A percentile compares a stretch with the other conserved stretches of the same genome.
Evolutionary conservation across 169 alveolate species (phyloP).

Genomic region (Plasmodium sp.): DNA sequence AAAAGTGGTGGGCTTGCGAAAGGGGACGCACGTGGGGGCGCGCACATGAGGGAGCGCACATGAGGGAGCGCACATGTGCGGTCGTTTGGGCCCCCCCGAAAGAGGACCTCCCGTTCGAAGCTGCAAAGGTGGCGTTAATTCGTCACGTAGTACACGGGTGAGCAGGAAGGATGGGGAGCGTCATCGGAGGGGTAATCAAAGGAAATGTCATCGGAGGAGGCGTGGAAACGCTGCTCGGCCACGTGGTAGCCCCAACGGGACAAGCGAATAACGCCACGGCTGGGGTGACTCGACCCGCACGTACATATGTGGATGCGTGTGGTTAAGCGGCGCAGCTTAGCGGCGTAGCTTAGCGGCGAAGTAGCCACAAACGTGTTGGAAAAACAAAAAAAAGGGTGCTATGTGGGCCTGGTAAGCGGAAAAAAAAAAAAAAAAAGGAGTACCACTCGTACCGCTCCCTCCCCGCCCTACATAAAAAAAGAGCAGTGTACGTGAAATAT

Average conservation of each 20-base stretch:
- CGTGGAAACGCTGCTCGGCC: not conserved
- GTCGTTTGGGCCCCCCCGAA: not conserved
- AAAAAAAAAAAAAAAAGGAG: not conserved
- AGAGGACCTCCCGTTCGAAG: not conserved
- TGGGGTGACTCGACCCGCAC: not conserved
- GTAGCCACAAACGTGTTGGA: not conserved
- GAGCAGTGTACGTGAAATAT: not conserved
- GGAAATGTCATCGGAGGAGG: not conserved
- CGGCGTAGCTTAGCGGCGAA: too few relatives aligned
- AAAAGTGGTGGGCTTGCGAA: not conserved
- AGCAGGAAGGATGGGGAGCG: not conserved
- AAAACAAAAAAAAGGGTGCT: too few relatives aligned
- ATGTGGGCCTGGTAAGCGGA: too few relatives aligned
- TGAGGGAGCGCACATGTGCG: not conserved
- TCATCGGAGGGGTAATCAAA: too few relatives aligned
- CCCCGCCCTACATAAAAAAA: not conserved
- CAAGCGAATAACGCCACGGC: not conserved
- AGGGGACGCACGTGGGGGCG: not conserved
- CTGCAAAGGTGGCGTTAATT: not conserved
- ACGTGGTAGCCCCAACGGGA: not conserved
- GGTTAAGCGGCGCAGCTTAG: not conserved
- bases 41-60: not conserved
- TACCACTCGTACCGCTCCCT: too few relatives aligned
- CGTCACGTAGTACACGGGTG: not conserved
- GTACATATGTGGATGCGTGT: not conserved